Percentiles rank a stretch among this genome's conserved stretches.
Evolutionary conservation across 139 green algal genomes (phyloP).

Genomic region (Coelastrella sp.): DNA sequence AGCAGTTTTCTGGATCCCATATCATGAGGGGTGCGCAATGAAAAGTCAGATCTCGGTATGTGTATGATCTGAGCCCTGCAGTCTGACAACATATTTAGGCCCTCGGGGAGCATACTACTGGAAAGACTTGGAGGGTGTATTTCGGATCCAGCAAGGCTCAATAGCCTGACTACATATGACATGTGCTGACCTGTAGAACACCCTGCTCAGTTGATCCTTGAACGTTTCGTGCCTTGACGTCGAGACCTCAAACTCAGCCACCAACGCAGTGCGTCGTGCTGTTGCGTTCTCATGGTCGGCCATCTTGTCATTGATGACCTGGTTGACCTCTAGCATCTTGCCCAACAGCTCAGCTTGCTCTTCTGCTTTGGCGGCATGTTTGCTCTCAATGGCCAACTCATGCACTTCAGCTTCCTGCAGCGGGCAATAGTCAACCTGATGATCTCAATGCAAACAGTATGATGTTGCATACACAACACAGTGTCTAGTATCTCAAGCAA

Average conservation of each 20-base stretch:
- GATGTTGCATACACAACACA: no score
- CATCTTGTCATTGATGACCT: constrained; percentile 67
- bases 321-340: constrained; percentile 59
- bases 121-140: no score
- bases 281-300: constrained; percentile 5
- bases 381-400: constrained; percentile 70
- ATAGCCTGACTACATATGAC: no score
- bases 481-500: no score
- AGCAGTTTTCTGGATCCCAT: no score
- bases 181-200: constrained; percentile 65
- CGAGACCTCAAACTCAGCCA: constrained; percentile 66
- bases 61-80: no score
- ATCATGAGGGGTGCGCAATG: no score
- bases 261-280: constrained; percentile 42
- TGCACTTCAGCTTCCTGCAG: constrained; percentile 78
- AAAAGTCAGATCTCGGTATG: no score
- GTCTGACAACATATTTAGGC: no score
- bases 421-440: neutral
- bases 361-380: constrained; percentile 68
- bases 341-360: constrained; percentile 73
- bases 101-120: no score
- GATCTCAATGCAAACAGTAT: no score
- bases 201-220: constrained; percentile 73
- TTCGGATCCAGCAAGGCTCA: no score
- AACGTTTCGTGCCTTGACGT: constrained; percentile 69